Base-by-base conservation (phyloP, 768 basidiomycete genomes). In the Brasilioporus rufonigricans region DNA sequence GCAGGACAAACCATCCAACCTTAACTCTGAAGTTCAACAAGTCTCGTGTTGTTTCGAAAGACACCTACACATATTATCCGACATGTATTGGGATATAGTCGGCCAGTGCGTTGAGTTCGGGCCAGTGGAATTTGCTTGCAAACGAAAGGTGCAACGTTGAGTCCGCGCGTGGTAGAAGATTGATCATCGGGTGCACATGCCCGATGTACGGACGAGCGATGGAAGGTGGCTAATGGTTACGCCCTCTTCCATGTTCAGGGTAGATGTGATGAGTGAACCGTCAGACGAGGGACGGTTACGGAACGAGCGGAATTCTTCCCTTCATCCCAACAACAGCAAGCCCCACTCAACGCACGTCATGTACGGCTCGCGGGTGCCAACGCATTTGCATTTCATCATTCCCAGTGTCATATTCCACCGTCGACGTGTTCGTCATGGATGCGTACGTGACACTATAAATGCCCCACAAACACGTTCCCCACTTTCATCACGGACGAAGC, bases 101-200 rank as follows among this genome's bases (percentile, higher is more conserved):
- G 26, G 16, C 36, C 47, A 36, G 47, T 45, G 23, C 12, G 33
- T 26, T 47, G 53, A 56, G 52, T 33, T 45, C 44, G 32, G 38
- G 29, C 36, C 50, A 33, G 43, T 49, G 52, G 60, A 46, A 46
- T 36, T 56, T 48, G 41, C 50, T 57, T 54, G 52, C 52, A 19
- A 53, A 59, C 45, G 52, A 55, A 45, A 48, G 39, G 18, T 55
- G 48, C 64, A 65, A 65, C 64, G 63, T 66, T 65, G 64, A 38
- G 44, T 55, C 51, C 64, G 49, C 46, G 57, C 64, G 55, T 39
- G 40, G 51, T 40, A 54, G 63, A 65, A 65, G 64, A 63, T 63
- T 63, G 63, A 65, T 64, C 43, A 64, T 64, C 63, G 62, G 63
- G 53, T 48, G 43, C 21, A 48, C 44, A 57, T 53, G 53, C 48